Conservation (phyloP, 129 eudicot genomes). For the Logfia minima region DNA sequence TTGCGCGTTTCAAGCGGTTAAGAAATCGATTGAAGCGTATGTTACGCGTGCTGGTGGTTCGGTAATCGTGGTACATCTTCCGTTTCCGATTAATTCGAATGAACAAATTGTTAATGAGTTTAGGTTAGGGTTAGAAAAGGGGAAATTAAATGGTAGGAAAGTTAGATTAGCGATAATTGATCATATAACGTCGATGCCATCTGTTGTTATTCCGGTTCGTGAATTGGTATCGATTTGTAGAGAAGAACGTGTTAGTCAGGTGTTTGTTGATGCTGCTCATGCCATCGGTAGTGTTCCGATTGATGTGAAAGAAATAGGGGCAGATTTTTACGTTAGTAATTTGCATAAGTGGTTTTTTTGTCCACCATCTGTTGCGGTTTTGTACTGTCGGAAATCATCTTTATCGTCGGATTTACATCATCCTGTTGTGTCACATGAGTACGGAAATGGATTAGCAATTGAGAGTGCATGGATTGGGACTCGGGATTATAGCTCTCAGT, state of each 20-base stretch:
- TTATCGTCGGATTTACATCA: slow-evolving; percentile 54
- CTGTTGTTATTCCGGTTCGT: slow-evolving; percentile 66
- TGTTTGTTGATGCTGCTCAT: slow-evolving; percentile 87
- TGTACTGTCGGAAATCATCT: slow-evolving; percentile 54
- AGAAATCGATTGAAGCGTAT: slow-evolving; percentile 79
- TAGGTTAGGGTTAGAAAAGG: slow-evolving; percentile 49
- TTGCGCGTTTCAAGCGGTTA: slow-evolving; percentile 77
- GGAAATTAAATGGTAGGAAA: slow-evolving; percentile 49
- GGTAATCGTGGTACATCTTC: slow-evolving; percentile 65
- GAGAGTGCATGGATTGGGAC: slow-evolving; percentile 98
- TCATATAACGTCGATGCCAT: slow-evolving; percentile 88
- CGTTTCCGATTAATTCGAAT: slow-evolving; percentile 56
- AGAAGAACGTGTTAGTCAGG: slow-evolving; percentile 66
- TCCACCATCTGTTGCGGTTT: slow-evolving; percentile 78
- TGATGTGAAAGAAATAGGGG: slow-evolving; percentile 76
- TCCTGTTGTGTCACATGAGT: slow-evolving; percentile 85
- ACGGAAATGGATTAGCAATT: slow-evolving; percentile 76
- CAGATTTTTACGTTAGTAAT: slow-evolving; percentile 89
- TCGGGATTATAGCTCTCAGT: slow-evolving; percentile 77
- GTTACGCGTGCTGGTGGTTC: slow-evolving; percentile 76
- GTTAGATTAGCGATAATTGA: slow-evolving; percentile 84
- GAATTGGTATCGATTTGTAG: slow-evolving; percentile 76
- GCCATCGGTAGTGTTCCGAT: slow-evolving; percentile 66
- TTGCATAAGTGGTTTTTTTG: slow-evolving; percentile 92
- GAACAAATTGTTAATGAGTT: slow-evolving; percentile 55